phyloP scores from a whole-genome alignment of 345 rosid species.

The Barbarea vulgaris region DNA sequence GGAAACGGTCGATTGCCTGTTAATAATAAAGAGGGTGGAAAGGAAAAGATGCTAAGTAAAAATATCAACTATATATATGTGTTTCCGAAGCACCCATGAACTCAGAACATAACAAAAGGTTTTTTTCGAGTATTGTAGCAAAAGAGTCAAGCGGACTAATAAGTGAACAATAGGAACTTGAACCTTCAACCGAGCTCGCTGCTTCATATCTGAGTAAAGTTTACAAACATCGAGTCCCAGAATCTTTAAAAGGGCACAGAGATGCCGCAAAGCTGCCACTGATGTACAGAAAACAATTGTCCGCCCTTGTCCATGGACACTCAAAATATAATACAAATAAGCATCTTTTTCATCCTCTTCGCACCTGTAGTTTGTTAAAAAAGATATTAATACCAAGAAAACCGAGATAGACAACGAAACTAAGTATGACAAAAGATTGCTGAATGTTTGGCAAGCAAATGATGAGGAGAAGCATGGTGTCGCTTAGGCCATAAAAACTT shows the following conservation, averaged over 20 bases:
- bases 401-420: constrained; percentile 18
- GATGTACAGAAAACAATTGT: constrained; percentile 95
- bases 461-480: constrained; percentile 16
- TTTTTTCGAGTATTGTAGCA: constrained; percentile 7
- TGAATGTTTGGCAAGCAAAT: constrained; percentile 9
- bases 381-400: constrained; percentile 27
- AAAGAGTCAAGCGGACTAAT: background rate
- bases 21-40: constrained; percentile 25
- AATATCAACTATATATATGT: constrained; percentile 8
- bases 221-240: constrained; percentile 77
- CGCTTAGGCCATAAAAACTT: constrained; percentile 3
- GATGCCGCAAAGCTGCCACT: constrained; percentile 90
- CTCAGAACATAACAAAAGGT: constrained; percentile 7
- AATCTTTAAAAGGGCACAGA: constrained; percentile 70
- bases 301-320: constrained; percentile 92
- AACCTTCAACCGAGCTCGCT: constrained; percentile 94
- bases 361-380: constrained; percentile 56
- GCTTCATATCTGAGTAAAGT: constrained; percentile 94
- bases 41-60: constrained; percentile 25
- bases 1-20: constrained; percentile 91
- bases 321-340: constrained; percentile 78
- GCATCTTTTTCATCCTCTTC: constrained; percentile 92
- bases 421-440: constrained; percentile 11
- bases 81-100: constrained; percentile 12
- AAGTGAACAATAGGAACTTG: background rate